Evolutionary conservation across 2,329 filamentous ascomycete genomes (phyloP), one percentile per base, ranked within the genome.

Genomic region (Pseudocercospora ulei): DNA sequence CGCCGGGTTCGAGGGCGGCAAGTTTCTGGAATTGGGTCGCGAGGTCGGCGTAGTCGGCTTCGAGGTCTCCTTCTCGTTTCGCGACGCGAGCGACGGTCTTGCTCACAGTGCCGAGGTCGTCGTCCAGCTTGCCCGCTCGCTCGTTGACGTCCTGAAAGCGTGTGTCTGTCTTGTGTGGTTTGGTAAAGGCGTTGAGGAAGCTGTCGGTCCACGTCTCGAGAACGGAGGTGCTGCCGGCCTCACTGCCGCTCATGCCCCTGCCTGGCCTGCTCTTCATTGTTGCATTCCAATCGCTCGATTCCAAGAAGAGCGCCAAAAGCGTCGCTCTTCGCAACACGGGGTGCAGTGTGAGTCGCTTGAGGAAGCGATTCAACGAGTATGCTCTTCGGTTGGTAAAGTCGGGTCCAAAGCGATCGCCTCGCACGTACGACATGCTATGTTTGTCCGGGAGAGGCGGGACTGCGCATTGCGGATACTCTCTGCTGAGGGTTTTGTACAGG

Each of bases 371-470:
- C 36, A 98, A 72, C 3, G 87, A 95, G 68, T 87, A 82, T 35
- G 85, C 86, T 51, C 90, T 78, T 20, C 90, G 79, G 29, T 77
- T 71, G 20, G 86, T 98, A 61, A 98, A 98, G 64, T 96, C 90
- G 34, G 80, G 65, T 5, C 87, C 86, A 63, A 98, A 98, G 47
- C 90, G 81, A 67, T 96, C 88, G 52, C 90, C 90, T 22, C 87
- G 82, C 35, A 96, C 90, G 59, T 96, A 96, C 58, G 94, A 86
- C 83, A 98, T 94, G 65, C 92, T 92, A 70, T 96, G 88, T 71
- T 96, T 98, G 65, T 96, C 90, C 37, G 90, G 90, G 38, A 98
- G 71, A 30, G 90, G 90, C 18, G 90, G 90, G 3, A 98, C 84
- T 31, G 90, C 90, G 62, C 82, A 84, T 66, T 85, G 83, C 43